phyloP scores from a whole-genome alignment of 2,329 filamentous ascomycete species.

The Aspergillus sp. region DNA sequence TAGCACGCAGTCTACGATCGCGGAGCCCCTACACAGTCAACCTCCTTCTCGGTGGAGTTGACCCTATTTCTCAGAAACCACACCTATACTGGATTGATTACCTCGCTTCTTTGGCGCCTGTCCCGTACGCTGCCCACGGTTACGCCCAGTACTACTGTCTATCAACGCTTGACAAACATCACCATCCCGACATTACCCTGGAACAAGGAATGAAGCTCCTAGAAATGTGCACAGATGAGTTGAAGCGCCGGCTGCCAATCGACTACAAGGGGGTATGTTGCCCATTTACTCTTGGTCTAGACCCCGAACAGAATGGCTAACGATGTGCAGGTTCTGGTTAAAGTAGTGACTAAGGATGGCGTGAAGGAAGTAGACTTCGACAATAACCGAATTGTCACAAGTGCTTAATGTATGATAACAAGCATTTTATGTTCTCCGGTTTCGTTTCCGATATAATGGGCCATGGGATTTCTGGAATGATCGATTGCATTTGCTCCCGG shows the following conservation, averaged over 20 bases:
- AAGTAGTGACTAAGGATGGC: slow-evolving; percentile 92
- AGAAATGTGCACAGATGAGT: slow-evolving; percentile 91
- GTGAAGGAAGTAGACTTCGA: slow-evolving; percentile 82
- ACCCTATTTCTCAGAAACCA: slow-evolving; percentile 87
- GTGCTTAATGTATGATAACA: slow-evolving; percentile 45
- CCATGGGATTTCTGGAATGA: slow-evolving; percentile 22
- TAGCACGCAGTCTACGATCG: slow-evolving; percentile 85
- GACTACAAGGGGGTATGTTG: slow-evolving; percentile 90
- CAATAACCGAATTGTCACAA: slow-evolving; percentile 64
- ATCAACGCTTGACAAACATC: slow-evolving; percentile 96
- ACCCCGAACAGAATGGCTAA: slow-evolving; percentile 9
- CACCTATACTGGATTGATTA: slow-evolving; percentile 97
- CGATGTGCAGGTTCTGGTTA: slow-evolving; percentile 60
- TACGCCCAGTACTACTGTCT: slow-evolving; percentile 99
- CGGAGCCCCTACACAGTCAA: slow-evolving; percentile 97
- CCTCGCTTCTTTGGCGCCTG: slow-evolving; percentile 78
- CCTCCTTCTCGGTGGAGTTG: slow-evolving; percentile 88
- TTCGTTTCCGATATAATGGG: slow-evolving; percentile 24
- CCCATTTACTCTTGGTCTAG: neutral
- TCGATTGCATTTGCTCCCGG: slow-evolving; percentile 21
- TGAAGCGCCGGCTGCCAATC: slow-evolving; percentile 94
- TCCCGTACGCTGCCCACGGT: slow-evolving; percentile 95
- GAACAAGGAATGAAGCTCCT: slow-evolving; percentile 90
- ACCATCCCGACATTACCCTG: slow-evolving; percentile 88
- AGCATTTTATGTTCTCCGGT: slow-evolving; percentile 26